Percentiles rank a stretch among this genome's conserved stretches.
These are phyloP conservation scores for Silene vulgaris DNA, from an alignment of 179 eudicot species.

Conservation along the genomic window DNA sequence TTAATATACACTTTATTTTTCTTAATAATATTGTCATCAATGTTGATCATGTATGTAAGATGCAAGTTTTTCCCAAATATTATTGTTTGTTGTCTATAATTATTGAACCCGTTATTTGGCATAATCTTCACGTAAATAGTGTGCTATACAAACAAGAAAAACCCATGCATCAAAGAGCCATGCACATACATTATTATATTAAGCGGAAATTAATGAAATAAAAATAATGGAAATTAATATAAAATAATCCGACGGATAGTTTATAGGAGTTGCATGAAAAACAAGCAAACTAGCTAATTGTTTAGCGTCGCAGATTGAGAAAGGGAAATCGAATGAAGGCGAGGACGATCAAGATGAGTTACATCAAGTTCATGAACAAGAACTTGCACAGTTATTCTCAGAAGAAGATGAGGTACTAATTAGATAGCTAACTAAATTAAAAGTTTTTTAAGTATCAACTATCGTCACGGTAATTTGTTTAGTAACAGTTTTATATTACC, in stretches of 20 bases:
- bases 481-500: no score
- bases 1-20: conserved; percentile 10
- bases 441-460: not conserved
- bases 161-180: not conserved
- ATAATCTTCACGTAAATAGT: conserved; percentile 20
- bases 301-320: conserved; percentile 28
- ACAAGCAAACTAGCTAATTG: not conserved
- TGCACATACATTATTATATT: not conserved
- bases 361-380: conserved; percentile 35
- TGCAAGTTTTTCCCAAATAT: not conserved
- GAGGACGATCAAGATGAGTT: conserved; percentile 33
- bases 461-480: no score
- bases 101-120: conserved; percentile 20
- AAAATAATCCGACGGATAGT: not conserved
- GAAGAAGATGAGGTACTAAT: conserved; percentile 73
- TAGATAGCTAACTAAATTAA: not conserved
- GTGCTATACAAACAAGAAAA: conserved; percentile 23
- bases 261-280: not conserved
- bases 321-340: conserved; percentile 28
- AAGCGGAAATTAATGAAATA: not conserved
- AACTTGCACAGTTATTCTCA: conserved; percentile 55
- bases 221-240: not conserved
- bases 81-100: conserved; percentile 21
- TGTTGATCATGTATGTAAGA: not conserved
- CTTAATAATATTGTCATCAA: not conserved